A percentile compares a stretch with the other conserved stretches of the same genome.
These are phyloP conservation scores for Cutaneotrichosporon dermatis DNA, from an alignment of 1,284 basidiomycete genomes.

Conservation along the genomic window DNA sequence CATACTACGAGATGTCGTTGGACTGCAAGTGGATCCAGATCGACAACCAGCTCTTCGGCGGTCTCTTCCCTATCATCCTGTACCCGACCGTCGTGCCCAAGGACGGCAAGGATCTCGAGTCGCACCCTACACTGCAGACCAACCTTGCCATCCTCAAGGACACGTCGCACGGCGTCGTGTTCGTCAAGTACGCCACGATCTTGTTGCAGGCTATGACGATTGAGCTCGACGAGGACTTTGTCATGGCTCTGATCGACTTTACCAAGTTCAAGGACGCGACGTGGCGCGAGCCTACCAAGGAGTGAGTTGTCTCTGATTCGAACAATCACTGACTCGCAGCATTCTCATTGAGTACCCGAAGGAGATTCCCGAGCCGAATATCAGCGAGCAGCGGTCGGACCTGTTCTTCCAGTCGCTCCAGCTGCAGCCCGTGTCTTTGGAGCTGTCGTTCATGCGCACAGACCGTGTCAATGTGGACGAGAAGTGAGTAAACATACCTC, in stretches of 20 bases:
- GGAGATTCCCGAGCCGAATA: slow-evolving; percentile 73
- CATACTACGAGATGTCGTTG: slow-evolving; percentile 75
- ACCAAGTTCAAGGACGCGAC: slow-evolving; percentile 84
- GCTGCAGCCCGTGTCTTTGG: slow-evolving; percentile 87
- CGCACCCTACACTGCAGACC: slow-evolving; percentile 86
- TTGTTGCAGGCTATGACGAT: slow-evolving; percentile 91
- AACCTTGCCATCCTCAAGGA: slow-evolving; percentile 80
- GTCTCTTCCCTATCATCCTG: slow-evolving; percentile 89
- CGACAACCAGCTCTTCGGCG: slow-evolving; percentile 97
- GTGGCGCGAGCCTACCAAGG: slow-evolving; percentile 71
- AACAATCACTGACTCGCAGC: slow-evolving; percentile 49
- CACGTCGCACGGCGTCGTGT: slow-evolving; percentile 78
- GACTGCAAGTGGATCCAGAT: slow-evolving; percentile 89
- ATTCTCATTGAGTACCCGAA: slow-evolving; percentile 70
- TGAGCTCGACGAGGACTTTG: slow-evolving; percentile 93
- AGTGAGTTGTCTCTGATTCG: slow-evolving; percentile 56
- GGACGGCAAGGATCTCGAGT: slow-evolving; percentile 69
- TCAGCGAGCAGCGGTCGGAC: slow-evolving; percentile 57
- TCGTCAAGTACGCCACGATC: slow-evolving; percentile 95
- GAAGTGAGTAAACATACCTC: slow-evolving; percentile 57
- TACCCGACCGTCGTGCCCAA: slow-evolving; percentile 90
- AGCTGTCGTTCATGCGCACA: slow-evolving; percentile 94
- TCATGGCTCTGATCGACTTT: slow-evolving; percentile 89
- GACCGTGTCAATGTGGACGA: slow-evolving; percentile 89
- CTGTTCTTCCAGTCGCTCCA: slow-evolving; percentile 98